Evolutionary conservation across 164 flowering plant genomes (phyloP), one percentile per base, ranked within the genome.

Genomic region (Aristolochia californica): DNA sequence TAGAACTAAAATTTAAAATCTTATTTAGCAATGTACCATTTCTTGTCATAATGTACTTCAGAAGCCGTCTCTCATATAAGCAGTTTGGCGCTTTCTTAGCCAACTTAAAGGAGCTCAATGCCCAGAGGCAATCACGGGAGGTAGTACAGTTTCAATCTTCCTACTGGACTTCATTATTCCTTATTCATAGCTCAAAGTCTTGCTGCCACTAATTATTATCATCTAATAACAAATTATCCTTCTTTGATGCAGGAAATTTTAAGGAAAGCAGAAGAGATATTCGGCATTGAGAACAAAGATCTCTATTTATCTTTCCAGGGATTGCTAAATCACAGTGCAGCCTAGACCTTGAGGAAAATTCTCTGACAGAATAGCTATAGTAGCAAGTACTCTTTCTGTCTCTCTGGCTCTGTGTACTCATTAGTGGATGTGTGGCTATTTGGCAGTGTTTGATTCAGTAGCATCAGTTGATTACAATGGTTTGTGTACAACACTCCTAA

Each of bases 11-110:
- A 5, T 34, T 34, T 34, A 7, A 34, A 34, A 34, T 7, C 10
- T 34, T 34, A 34, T 8, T 34, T 7, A 34, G 10, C 10, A 34
- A 8, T 45, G 38, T 25, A 23, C 20, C 16, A 47, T 17, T 16
- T 20, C 18, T 12, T 28, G 55, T 4, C 59, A 25, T 45, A 20
- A 25, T 64, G 55, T 59, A 27, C 56, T 75, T 12, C 74, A 93
- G 99, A 87, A 93, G 84, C 56, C 94, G 88, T 24, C 80, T 89
- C 25, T 81, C 97, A 38, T 86, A 82, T 69, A 95, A 87, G 60
- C 97, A 93, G 65, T 93, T 93, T 70, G 85, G 91, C 72, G 96
- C 96, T 48, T 93, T 93, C 73, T 67, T 93, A 45, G 82, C 95
- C 20, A 89, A 85, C 72, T 80, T 93, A 66, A 93, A 93, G 82